phyloP scores from a whole-genome alignment of 192 early-diverging fungal species.

The Rhizophagus sp. region DNA sequence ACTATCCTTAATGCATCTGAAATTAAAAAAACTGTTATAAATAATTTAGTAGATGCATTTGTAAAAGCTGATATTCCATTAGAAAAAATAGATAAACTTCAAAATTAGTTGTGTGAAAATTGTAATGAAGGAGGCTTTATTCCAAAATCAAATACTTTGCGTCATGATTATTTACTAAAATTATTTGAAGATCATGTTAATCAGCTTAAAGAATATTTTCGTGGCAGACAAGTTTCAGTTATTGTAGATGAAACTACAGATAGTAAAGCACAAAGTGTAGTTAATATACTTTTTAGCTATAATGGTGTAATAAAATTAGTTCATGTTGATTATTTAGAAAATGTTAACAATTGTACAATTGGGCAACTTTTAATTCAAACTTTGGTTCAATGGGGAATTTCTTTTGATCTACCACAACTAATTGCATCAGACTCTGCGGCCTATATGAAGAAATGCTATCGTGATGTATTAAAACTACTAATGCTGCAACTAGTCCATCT shows the following conservation, averaged over 20 bases:
- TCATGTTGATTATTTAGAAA: conserved; percentile 6
- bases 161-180: neutral
- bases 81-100: too few species aligned
- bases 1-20: too few species aligned
- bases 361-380: conserved; percentile 16
- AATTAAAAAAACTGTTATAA: too few species aligned
- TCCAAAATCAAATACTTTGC: neutral
- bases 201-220: conserved; percentile 6
- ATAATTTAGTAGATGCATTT: too few species aligned
- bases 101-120: neutral
- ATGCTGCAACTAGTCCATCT: too few species aligned
- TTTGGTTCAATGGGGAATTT: conserved; percentile 4
- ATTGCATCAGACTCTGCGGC: neutral
- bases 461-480: too few species aligned
- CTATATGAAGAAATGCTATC: too few species aligned
- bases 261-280: conserved; percentile 2
- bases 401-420: conserved; percentile 8
- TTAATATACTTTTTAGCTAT: conserved; percentile 5
- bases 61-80: too few species aligned
- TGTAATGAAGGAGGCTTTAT: neutral
- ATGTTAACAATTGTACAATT: neutral
- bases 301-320: neutral
- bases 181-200: neutral
- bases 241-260: neutral
- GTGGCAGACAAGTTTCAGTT: neutral